A percentile compares a stretch with the other conserved stretches of the same genome.
Evolutionary conservation across 495 filamentous ascomycete species (phyloP).

Genomic region (Daldinia childiae): DNA sequence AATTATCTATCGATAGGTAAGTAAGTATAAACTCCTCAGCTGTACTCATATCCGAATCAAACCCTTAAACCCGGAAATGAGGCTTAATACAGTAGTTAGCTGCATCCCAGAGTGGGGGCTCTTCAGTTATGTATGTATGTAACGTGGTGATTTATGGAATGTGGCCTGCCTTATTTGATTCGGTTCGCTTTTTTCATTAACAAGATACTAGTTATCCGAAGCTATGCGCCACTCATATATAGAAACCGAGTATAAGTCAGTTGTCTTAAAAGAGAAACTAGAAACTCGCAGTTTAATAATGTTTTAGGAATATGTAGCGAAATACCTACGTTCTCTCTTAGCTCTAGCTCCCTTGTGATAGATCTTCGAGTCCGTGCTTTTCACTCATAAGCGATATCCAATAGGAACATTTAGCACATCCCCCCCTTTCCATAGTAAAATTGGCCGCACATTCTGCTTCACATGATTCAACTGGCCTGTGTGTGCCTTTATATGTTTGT

Average conservation of each 20-base stretch:
- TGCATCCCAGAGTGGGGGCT: conserved; percentile 13
- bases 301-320: conserved; percentile 6
- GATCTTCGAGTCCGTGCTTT: conserved; percentile 39
- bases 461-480: conserved; percentile 36
- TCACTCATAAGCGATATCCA: conserved; percentile 12
- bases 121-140: not conserved
- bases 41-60: conserved; percentile 33
- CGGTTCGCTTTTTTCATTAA: not conserved
- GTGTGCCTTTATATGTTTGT: conserved; percentile 25
- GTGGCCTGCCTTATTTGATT: conserved; percentile 12
- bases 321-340: conserved; percentile 9
- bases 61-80: conserved; percentile 40
- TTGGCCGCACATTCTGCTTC: conserved; percentile 38
- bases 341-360: conserved; percentile 17
- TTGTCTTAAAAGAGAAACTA: conserved; percentile 20
- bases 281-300: conserved; percentile 15
- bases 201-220: not conserved
- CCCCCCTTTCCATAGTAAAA: conserved; percentile 29
- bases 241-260: not conserved
- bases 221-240: conserved; percentile 7
- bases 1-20: not conserved
- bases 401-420: conserved; percentile 31
- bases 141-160: conserved; percentile 24
- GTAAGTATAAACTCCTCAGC: conserved; percentile 19
- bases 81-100: conserved; percentile 32